Evolutionary conservation across 1,284 basidiomycete genomes (phyloP).

Genomic region (Irpex sp.): DNA sequence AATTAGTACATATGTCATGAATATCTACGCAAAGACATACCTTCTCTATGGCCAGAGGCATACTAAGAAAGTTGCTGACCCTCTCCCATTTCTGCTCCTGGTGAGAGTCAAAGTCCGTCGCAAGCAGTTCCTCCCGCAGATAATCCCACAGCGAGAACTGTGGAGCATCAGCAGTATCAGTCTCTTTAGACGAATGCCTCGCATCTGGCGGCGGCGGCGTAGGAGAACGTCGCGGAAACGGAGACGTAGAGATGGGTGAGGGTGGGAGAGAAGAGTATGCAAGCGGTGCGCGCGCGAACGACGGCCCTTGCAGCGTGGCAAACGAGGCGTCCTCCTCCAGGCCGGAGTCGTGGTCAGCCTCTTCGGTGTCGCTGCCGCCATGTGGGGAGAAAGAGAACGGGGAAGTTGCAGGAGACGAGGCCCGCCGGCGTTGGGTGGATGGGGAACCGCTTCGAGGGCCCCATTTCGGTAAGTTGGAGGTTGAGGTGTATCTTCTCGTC

Average conservation of each 20-base stretch:
- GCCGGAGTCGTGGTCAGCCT: slow-evolving; percentile 19
- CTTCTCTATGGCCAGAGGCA: slow-evolving; percentile 93
- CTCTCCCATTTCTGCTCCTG: slow-evolving; percentile 95
- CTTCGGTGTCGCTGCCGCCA: slow-evolving; percentile 12
- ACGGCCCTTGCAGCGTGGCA: slow-evolving; percentile 2
- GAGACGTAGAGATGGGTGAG: slow-evolving; percentile 43
- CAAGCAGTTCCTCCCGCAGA: slow-evolving; percentile 79
- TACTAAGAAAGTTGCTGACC: slow-evolving; percentile 92
- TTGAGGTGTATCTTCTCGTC: slow-evolving; percentile 23
- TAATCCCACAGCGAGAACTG: slow-evolving; percentile 92
- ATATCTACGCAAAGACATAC: too few species aligned
- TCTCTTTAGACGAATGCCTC: not conserved
- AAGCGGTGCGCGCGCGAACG: slow-evolving; percentile 19
- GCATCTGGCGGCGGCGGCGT: not conserved
- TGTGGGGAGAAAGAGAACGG: slow-evolving; percentile 17
- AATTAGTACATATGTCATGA: too few species aligned
- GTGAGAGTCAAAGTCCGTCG: slow-evolving; percentile 88
- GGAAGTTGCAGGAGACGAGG: slow-evolving; percentile 18
- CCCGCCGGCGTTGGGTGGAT: slow-evolving; percentile 9
- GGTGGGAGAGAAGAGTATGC: slow-evolving; percentile 66
- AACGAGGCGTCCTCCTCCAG: slow-evolving; percentile 11
- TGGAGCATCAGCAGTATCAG: slow-evolving; percentile 16
- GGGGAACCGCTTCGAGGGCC: slow-evolving; percentile 5
- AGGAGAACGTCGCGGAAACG: not conserved
- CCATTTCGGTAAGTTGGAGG: slow-evolving; percentile 14